Percentiles rank a stretch among this genome's conserved stretches.
Conservation (phyloP, 73 alveolate genomes). For the Paramecium pentaurelia region DNA sequence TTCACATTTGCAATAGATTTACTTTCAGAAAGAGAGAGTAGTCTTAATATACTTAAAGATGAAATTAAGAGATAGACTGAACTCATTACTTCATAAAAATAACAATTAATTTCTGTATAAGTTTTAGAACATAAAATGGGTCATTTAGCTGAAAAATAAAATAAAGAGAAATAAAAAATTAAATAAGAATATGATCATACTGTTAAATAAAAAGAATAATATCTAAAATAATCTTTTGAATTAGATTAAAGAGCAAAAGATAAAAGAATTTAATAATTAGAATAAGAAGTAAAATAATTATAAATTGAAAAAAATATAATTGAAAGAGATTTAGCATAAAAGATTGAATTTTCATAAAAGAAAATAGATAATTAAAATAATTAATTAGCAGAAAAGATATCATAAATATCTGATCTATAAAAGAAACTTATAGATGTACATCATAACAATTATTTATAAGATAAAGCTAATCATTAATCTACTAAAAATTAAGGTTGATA, state of each 20-base stretch:
- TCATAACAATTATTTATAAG: neutral
- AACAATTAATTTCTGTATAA: neutral
- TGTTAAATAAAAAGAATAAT: neutral
- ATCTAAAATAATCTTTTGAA: neutral
- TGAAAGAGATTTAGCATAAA: neutral
- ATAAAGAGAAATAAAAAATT: neutral
- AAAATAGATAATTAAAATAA: neutral
- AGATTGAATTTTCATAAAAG: neutral
- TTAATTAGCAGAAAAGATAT: neutral
- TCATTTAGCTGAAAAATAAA: neutral
- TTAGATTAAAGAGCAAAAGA: neutral
- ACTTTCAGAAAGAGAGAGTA: constrained; percentile 8
- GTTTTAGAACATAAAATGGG: constrained; percentile 25
- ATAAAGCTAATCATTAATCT: neutral
- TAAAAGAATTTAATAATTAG: neutral
- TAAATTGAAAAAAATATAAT: neutral
- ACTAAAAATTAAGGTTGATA: neutral
- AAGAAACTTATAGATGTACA: neutral
- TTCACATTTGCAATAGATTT: constrained; percentile 32
- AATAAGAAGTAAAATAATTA: neutral
- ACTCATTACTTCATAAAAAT: neutral
- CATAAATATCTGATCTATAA: neutral
- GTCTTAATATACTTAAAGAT: neutral
- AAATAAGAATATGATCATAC: constrained; percentile 10
- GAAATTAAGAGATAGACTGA: neutral